phyloP scores from a whole-genome alignment of 2,329 filamentous ascomycete species.

The Tolypocladium sp. region DNA sequence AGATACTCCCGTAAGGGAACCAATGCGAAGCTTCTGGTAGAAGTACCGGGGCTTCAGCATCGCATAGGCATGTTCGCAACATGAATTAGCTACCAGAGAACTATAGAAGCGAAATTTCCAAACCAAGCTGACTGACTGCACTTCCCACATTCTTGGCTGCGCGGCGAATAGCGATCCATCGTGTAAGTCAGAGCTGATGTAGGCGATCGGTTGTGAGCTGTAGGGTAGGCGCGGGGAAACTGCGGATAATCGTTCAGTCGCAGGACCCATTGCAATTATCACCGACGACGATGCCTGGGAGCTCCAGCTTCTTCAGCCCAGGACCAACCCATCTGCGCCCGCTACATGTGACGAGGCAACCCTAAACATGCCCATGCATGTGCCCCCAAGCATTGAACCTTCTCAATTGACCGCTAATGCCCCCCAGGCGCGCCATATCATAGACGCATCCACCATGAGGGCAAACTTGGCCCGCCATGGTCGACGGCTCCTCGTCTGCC shows the following conservation, averaged over 20 bases:
- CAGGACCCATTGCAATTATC: not conserved
- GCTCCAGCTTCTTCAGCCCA: not conserved
- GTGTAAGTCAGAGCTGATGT: too few species aligned
- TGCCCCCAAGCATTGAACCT: too few species aligned
- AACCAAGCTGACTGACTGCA: too few species aligned
- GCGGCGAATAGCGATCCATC: too few species aligned
- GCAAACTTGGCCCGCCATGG: conserved; percentile 34
- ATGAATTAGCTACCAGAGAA: too few species aligned
- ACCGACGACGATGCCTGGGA: not conserved
- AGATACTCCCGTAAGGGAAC: too few species aligned
- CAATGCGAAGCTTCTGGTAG: too few species aligned
- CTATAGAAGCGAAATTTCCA: too few species aligned
- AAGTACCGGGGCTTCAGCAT: too few species aligned
- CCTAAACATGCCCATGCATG: not conserved
- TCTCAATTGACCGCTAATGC: not conserved
- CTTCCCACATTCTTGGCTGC: too few species aligned
- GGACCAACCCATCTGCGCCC: not conserved
- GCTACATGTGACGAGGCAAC: not conserved
- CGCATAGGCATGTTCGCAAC: too few species aligned
- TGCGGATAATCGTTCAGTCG: not conserved
- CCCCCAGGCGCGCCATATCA: conserved; percentile 8
- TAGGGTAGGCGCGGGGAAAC: not conserved
- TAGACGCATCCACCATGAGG: conserved; percentile 30
- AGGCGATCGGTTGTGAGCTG: not conserved
- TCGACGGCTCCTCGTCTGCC: conserved; percentile 28